phyloP scores from a whole-genome alignment of 2,329 filamentous ascomycete genomes.

The Aspergillus eucalypticola region DNA sequence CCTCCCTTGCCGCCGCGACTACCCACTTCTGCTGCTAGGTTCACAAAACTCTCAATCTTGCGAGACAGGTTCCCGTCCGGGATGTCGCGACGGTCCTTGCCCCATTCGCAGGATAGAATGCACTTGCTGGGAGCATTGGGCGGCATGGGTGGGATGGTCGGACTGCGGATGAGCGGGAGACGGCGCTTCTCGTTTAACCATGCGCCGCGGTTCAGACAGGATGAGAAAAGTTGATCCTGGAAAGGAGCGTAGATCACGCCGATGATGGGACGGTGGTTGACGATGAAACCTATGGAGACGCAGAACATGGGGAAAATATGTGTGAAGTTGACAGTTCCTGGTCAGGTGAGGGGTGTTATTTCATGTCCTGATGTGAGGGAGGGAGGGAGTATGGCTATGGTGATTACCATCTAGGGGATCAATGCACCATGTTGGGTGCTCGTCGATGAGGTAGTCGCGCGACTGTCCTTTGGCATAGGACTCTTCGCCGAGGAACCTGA shows the following conservation, averaged over 20 bases:
- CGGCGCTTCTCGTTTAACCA: constrained; percentile 66
- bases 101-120: constrained; percentile 76
- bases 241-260: constrained; percentile 74
- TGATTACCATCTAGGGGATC: constrained; percentile 69
- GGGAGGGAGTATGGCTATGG: neutral
- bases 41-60: constrained; percentile 74
- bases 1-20: constrained; percentile 67
- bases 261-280: constrained; percentile 61
- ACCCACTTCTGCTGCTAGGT: constrained; percentile 68
- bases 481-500: constrained; percentile 75
- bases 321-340: constrained; percentile 74
- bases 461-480: constrained; percentile 69
- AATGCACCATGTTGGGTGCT: constrained; percentile 70
- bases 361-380: too few relatives aligned
- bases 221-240: constrained; percentile 67
- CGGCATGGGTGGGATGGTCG: constrained; percentile 63
- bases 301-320: constrained; percentile 82
- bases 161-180: constrained; percentile 64
- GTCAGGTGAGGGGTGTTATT: neutral
- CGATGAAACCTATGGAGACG: constrained; percentile 70
- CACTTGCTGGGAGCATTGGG: constrained; percentile 66
- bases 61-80: constrained; percentile 68
- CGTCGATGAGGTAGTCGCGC: constrained; percentile 66
- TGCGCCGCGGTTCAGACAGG: constrained; percentile 65
- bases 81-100: constrained; percentile 69